Conservation (phyloP, 1,284 basidiomycete species). For the Ganoderma resinaceum region DNA sequence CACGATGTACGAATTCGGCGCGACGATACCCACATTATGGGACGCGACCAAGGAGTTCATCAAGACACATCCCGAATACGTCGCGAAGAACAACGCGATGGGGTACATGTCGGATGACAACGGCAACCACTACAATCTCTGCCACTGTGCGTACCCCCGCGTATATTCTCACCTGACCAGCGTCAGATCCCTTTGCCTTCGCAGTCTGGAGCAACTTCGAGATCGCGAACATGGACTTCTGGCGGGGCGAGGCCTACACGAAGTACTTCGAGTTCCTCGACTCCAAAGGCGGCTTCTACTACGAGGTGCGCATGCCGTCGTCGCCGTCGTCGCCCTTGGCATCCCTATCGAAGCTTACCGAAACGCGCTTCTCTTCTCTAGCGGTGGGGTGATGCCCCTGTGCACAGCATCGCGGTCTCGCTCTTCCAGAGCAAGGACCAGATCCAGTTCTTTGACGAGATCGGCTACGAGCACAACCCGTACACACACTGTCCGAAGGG, state of each 20-base stretch:
- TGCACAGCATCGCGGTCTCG: constrained; percentile 77
- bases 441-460: constrained; percentile 75
- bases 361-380: constrained; percentile 23
- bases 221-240: constrained; percentile 73
- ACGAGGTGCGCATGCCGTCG: constrained; percentile 56
- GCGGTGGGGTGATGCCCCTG: constrained; percentile 85
- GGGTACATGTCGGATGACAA: constrained; percentile 72
- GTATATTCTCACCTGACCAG: not conserved
- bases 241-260: constrained; percentile 67
- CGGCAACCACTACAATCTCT: constrained; percentile 73
- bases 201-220: constrained; percentile 83
- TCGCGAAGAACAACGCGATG: constrained; percentile 73
- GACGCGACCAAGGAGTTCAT: constrained; percentile 74
- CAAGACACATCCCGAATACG: constrained; percentile 62
- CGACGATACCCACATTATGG: constrained; percentile 83
- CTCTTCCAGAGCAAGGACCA: constrained; percentile 67
- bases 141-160: constrained; percentile 61
- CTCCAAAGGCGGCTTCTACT: constrained; percentile 77
- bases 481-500: constrained; percentile 60
- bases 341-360: not conserved
- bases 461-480: constrained; percentile 64
- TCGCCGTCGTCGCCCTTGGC: not conserved
- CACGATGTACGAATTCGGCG: constrained; percentile 77
- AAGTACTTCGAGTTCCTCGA: constrained; percentile 81
- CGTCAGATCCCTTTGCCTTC: not conserved